These are phyloP conservation scores for Escovopsis sp. DNA, from an alignment of 2,329 filamentous ascomycete genomes.

Conservation along the genomic window DNA sequence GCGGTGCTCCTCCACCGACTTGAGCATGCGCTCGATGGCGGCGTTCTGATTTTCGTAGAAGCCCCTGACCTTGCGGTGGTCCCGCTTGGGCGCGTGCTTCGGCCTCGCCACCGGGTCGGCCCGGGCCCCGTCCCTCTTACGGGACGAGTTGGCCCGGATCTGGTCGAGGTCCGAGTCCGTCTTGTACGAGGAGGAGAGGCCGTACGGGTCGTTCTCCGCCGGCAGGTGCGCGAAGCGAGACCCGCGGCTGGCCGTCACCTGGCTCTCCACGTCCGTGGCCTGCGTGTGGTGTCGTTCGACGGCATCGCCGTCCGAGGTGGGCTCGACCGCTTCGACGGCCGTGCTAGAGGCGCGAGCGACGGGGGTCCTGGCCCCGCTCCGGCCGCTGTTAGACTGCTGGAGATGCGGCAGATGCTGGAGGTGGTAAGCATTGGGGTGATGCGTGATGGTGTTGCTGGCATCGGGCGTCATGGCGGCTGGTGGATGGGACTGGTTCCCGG, in stretches of 20 bases:
- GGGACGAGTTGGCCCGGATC: constrained; percentile 68
- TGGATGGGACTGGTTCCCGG: background rate
- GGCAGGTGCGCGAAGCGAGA: constrained; percentile 42
- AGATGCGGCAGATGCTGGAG: constrained; percentile 19
- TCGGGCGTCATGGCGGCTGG: constrained; percentile 25
- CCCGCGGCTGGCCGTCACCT: constrained; percentile 18
- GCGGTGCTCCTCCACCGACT: constrained; percentile 82
- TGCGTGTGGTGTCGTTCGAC: constrained; percentile 28
- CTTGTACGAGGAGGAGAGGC: constrained; percentile 65
- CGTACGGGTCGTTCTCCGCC: constrained; percentile 63
- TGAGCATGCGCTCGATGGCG: constrained; percentile 81
- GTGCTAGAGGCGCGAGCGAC: constrained; percentile 26
- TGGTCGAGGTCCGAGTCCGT: constrained; percentile 58
- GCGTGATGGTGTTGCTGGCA: constrained; percentile 24
- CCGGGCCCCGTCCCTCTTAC: constrained; percentile 47
- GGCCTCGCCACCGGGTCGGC: constrained; percentile 5
- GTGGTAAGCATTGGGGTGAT: constrained; percentile 30
- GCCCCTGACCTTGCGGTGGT: constrained; percentile 47
- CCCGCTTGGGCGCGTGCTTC: constrained; percentile 14
- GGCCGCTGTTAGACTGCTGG: constrained; percentile 10
- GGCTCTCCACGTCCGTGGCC: constrained; percentile 34
- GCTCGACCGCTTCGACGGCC: constrained; percentile 25
- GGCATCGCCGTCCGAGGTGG: constrained; percentile 20
- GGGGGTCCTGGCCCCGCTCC: constrained; percentile 14
- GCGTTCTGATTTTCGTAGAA: constrained; percentile 91